Evolutionary conservation across 73 alveolate genomes (phyloP).

Genomic region (Halteria grandinella): DNA sequence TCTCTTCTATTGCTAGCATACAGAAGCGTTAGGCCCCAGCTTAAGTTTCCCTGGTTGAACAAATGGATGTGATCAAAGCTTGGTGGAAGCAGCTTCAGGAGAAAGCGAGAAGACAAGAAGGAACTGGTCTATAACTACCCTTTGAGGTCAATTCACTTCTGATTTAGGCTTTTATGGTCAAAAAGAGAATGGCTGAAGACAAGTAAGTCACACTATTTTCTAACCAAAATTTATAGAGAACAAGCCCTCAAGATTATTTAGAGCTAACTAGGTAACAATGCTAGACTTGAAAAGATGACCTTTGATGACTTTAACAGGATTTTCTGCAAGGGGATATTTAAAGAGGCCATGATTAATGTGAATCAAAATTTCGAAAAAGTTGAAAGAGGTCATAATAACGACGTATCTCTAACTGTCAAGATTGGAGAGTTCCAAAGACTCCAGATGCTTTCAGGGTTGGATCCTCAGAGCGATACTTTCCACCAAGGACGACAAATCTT

Average conservation of each 20-base stretch:
- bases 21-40: background rate
- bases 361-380: constrained; percentile 33
- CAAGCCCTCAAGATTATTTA: constrained; percentile 40
- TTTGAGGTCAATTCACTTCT: constrained; percentile 35
- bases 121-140: too few relatives aligned
- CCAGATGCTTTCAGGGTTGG: background rate
- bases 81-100: background rate
- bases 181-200: constrained; percentile 64
- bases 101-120: too few relatives aligned
- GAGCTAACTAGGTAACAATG: constrained; percentile 6
- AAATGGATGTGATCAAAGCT: background rate
- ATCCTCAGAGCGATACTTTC: background rate
- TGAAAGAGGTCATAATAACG: background rate
- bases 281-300: constrained; percentile 13
- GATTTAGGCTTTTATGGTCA: constrained; percentile 53
- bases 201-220: background rate
- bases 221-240: background rate
- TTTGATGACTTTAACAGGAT: constrained; percentile 67
- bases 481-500: constrained; percentile 61
- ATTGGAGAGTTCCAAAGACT: background rate
- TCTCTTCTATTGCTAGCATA: too few relatives aligned
- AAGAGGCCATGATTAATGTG: constrained; percentile 67
- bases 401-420: background rate
- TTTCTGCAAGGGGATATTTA: constrained; percentile 71
- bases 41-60: background rate